Evolutionary conservation across 2,329 filamentous ascomycete genomes (phyloP).

Genomic region (Alternaria triticimaculans): DNA sequence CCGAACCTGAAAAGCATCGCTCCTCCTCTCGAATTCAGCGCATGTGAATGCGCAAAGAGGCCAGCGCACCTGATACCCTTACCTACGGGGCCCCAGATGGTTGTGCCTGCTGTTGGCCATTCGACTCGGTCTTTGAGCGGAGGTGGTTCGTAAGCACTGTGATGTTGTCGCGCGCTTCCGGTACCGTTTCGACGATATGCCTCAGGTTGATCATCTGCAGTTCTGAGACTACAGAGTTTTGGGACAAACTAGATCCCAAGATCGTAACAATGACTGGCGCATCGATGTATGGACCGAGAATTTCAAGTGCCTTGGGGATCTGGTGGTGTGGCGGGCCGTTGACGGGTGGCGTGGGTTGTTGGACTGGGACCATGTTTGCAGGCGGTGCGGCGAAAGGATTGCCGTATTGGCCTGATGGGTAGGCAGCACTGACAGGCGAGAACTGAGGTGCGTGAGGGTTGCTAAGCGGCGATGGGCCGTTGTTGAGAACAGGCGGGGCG

Average conservation of each 20-base stretch:
- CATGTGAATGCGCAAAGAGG: not conserved
- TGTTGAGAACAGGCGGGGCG: constrained; percentile 24
- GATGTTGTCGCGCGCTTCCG: constrained; percentile 67
- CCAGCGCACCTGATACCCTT: not conserved
- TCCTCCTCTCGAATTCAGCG: not conserved
- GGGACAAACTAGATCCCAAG: constrained; percentile 34
- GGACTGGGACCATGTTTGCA: constrained; percentile 7
- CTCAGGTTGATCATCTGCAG: constrained; percentile 76
- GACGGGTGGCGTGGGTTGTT: constrained; percentile 17
- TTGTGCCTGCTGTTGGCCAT: constrained; percentile 8
- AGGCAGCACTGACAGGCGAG: constrained; percentile 38
- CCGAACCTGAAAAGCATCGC: not conserved
- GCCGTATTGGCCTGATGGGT: constrained; percentile 32
- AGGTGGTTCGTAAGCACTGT: constrained; percentile 33
- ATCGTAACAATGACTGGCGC: constrained; percentile 52
- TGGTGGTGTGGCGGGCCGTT: constrained; percentile 32
- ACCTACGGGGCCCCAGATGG: constrained; percentile 4
- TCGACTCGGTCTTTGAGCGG: constrained; percentile 14
- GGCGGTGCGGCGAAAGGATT: constrained; percentile 27
- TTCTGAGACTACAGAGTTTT: constrained; percentile 44
- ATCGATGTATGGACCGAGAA: constrained; percentile 53
- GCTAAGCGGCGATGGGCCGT: constrained; percentile 36
- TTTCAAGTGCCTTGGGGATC: constrained; percentile 49
- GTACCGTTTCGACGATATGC: constrained; percentile 70
- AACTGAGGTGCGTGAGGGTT: constrained; percentile 46